Evolutionary conservation across 306 rosid genomes (phyloP).

Genomic region (Dalbergia cultrata): DNA sequence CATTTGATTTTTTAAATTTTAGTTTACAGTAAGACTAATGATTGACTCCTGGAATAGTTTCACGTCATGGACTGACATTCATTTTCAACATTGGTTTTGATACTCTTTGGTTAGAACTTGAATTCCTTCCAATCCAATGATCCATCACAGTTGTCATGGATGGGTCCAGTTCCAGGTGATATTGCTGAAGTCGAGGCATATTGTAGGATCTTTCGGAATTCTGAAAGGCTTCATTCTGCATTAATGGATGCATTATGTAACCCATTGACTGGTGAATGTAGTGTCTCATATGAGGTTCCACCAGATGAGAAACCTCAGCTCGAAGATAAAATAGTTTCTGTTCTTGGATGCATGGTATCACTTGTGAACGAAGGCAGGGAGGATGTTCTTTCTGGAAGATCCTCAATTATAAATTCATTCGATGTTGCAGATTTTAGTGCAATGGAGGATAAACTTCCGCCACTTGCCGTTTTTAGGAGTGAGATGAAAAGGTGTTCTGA

Average conservation of each 20-base stretch:
- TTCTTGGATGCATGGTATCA: constrained; percentile 88
- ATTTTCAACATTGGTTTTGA: constrained; percentile 28
- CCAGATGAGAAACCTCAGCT: constrained; percentile 85
- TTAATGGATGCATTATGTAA: constrained; percentile 90
- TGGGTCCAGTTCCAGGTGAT: constrained; percentile 98
- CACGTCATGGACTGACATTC: constrained; percentile 49
- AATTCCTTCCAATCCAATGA: constrained; percentile 64
- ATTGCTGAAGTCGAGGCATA: constrained; percentile 97
- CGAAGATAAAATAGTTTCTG: constrained; percentile 96
- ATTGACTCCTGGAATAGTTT: constrained; percentile 31
- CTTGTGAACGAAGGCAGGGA: constrained; percentile 86
- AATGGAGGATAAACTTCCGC: constrained; percentile 80
- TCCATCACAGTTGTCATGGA: constrained; percentile 64
- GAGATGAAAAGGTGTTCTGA: constrained; percentile 98
- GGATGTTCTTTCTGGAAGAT: constrained; percentile 90
- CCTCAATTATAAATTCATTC: constrained; percentile 65
- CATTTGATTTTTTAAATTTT: not conserved
- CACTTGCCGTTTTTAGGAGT: constrained; percentile 80
- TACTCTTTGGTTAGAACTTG: constrained; percentile 46
- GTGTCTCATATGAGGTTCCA: constrained; percentile 81
- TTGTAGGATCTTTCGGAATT: constrained; percentile 88
- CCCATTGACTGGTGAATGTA: constrained; percentile 91
- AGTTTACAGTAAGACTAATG: constrained; percentile 16
- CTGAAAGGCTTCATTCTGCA: constrained; percentile 84
- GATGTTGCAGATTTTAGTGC: constrained; percentile 54